phyloP scores from a whole-genome alignment of 2,329 filamentous ascomycete genomes.

The Xylaria sp. region DNA sequence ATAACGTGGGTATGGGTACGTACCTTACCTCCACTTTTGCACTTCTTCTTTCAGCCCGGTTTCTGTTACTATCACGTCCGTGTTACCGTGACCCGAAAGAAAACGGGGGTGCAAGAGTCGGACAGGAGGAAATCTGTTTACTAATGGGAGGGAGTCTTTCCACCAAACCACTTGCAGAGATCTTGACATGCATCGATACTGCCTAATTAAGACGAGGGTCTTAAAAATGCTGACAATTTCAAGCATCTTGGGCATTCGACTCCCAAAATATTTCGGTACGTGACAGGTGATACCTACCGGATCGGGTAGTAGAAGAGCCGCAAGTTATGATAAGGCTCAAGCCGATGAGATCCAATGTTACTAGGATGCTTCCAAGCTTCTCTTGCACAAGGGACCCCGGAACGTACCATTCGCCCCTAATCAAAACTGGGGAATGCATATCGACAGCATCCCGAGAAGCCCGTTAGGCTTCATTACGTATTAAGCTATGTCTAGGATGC shows the following conservation, averaged over 20 bases:
- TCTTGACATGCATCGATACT: conserved; percentile 16
- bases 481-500: neutral
- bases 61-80: conserved; percentile 10
- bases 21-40: conserved; percentile 9
- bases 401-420: neutral
- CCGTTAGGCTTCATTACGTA: neutral
- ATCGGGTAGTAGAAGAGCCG: conserved; percentile 10
- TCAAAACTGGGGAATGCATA: neutral
- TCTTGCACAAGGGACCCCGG: neutral
- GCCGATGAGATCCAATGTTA: neutral
- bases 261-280: conserved; percentile 1
- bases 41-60: neutral
- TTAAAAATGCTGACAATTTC: conserved; percentile 31
- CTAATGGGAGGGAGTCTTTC: conserved; percentile 13
- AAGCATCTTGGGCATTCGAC: conserved; percentile 5
- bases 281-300: neutral
- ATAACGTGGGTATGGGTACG: conserved; percentile 15
- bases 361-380: neutral
- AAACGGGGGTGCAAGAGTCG: neutral
- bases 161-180: conserved; percentile 15
- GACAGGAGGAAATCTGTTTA: conserved; percentile 10
- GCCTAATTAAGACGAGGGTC: neutral
- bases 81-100: conserved; percentile 1
- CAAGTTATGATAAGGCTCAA: neutral
- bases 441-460: neutral